Evolutionary conservation across 306 rosid species (phyloP), one percentile per base, ranked within the genome.

Genomic region (Ormosia semicastrata): DNA sequence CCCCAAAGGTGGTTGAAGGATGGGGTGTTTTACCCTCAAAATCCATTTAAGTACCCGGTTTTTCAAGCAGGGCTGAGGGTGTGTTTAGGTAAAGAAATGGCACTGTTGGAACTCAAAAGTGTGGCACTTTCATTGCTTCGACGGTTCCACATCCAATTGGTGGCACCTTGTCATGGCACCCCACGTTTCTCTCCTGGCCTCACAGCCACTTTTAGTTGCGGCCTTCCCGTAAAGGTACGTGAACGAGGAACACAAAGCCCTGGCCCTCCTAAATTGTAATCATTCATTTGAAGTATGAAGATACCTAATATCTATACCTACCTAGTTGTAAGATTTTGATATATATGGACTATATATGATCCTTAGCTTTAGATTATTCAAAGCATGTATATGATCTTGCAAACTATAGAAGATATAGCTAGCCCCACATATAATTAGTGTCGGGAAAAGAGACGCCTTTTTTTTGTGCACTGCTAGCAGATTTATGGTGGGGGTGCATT

Each of bases 21-120:
- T 0, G 89, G 90, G 0, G 72, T 73, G 2, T 94, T 91, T 52
- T 49, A 33, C 12, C 82, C 86, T 0, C 82, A 85, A 17, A 90
- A 82, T 29, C 89, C 84, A 0, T 92, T 83, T 10, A 89, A 88
- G 79, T 94, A 86, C 34, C 98, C 98, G 1, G 83, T 92, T 62
- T 94, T 94, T 53, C 98, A 94, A 87, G 97, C 89, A 1, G 98
- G 98, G 0, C 41, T 66, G 2, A 89, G 98, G 90, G 89, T 90
- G 32, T 94, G 97, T 83, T 81, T 94, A 85, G 98, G 98, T 0
- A 94, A 91, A 40, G 96, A 94, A 36, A 88, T 94, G 92, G 97
- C 98, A 13, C 8, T 94, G 66, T 49, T 92, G 76, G 97, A 94
- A 77, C 81, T 92, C 12, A 92, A 87, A 75, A 62, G 56, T 5